Base-by-base conservation (phyloP, 2,329 filamentous ascomycete species). In the Fusarium incarnatum region DNA sequence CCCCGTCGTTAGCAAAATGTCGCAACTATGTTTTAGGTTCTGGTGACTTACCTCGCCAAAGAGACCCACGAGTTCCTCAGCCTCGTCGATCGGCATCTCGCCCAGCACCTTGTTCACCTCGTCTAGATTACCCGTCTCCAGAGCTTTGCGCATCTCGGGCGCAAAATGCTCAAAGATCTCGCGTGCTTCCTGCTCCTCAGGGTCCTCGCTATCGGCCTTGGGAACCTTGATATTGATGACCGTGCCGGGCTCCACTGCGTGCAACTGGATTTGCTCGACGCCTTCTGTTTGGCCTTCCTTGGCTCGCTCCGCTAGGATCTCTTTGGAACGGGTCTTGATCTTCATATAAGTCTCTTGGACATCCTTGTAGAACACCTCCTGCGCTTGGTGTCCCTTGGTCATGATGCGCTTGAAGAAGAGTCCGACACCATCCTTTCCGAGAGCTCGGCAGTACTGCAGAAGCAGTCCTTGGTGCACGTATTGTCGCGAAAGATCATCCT, bases 351-450 rank as follows among this genome's bases (percentile, higher is more conserved):
- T 98, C 41, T 91, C 90, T 76, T 94, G 91, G 46, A 99, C 94
- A 78, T 99, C 96, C 80, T 97, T 95, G 78, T 88, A 89, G 84
- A 99, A 99, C 46, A 98, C 87, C 46, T 93, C 94, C 75, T 92
- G 91, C 9, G 96, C 97, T 81, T 97, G 92, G 81, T 99, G 95
- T 32, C 91, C 93, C 74, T 89, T 89, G 6, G 92, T 97, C 23
- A 92, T 96, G 79, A 99, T 94, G 61, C 95, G 92, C 83, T 96
- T 97, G 87, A 99, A 99, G 85, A 99, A 99, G 30, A 98, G 83
- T 8, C 89, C 88, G 11, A 98, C 94, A 23, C 95, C 95, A 75
- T 98, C 94, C 70, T 89, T 89, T 66, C 95, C 94, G 9, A 99
- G 86, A 44, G 94, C 91, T 12, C 95, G 89, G 82, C 96, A 99